Percentiles rank a stretch among this genome's conserved stretches.
Conservation (phyloP, 495 filamentous ascomycete species). For the Cercophora samala region DNA sequence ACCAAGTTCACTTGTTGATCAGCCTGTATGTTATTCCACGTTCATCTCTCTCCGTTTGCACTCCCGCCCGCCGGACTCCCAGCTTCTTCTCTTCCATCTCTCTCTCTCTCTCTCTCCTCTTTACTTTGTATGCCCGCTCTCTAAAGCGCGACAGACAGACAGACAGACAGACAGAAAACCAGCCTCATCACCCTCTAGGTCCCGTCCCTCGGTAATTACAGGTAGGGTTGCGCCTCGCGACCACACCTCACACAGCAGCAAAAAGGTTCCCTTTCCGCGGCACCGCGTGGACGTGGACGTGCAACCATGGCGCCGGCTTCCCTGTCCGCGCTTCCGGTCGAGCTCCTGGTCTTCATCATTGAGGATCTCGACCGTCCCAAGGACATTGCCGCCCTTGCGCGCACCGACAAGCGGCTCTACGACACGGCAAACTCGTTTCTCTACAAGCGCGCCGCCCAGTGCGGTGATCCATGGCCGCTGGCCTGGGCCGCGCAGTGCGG, state of each 20-base stretch:
- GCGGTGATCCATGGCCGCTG: constrained; percentile 23
- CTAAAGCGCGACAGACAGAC: not conserved
- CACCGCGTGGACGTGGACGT: not conserved
- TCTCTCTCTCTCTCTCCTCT: too few species aligned
- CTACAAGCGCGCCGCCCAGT: constrained; percentile 26
- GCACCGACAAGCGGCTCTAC: constrained; percentile 22
- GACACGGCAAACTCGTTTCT: constrained; percentile 24
- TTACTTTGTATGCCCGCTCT: not conserved
- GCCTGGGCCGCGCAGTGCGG: constrained; percentile 32
- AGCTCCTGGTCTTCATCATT: constrained; percentile 31
- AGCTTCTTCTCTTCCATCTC: not conserved
- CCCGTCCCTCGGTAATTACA: too few species aligned
- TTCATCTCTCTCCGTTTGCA: not conserved
- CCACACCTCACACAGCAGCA: not conserved
- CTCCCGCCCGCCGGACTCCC: not conserved
- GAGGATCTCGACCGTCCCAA: constrained; percentile 25
- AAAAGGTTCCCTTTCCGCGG: not conserved
- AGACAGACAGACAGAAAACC: too few species aligned
- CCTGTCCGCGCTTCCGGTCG: constrained; percentile 25
- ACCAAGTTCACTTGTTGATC: too few species aligned
- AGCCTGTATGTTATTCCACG: not conserved
- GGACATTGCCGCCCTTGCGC: constrained; percentile 30
- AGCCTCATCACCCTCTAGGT: too few species aligned
- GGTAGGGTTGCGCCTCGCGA: not conserved
- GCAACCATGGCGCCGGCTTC: constrained; percentile 3